Conservation (phyloP, 2,329 filamentous ascomycete genomes). For the Colletotrichum sp. region DNA sequence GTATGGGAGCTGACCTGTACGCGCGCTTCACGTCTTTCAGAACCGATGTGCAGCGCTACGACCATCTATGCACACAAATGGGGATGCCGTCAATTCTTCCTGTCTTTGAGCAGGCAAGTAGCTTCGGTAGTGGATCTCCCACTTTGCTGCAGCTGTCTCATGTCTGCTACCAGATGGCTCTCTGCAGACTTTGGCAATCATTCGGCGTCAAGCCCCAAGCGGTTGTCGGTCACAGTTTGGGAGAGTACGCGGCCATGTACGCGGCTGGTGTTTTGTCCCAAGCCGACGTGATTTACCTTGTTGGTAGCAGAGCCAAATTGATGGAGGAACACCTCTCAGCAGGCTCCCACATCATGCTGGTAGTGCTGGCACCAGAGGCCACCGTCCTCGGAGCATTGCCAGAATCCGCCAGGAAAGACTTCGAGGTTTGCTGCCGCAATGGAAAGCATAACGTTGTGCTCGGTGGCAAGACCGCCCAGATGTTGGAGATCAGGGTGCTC, state of each 20-base stretch:
- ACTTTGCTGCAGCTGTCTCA: slow-evolving; percentile 58
- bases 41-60: slow-evolving; percentile 60
- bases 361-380: slow-evolving; percentile 51
- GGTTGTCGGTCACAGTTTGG: slow-evolving; percentile 68
- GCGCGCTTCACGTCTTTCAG: slow-evolving; percentile 51
- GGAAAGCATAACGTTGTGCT: slow-evolving; percentile 77
- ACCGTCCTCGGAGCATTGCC: slow-evolving; percentile 59
- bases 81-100: slow-evolving; percentile 62
- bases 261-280: slow-evolving; percentile 73
- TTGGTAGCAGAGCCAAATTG: slow-evolving; percentile 70
- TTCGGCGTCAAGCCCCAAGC: slow-evolving; percentile 60
- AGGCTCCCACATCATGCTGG: slow-evolving; percentile 67
- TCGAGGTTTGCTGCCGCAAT: slow-evolving; percentile 75
- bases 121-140: neutral
- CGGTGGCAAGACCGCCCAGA: slow-evolving; percentile 44
- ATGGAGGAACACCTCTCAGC: slow-evolving; percentile 68
- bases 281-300: slow-evolving; percentile 73
- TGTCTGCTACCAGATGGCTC: slow-evolving; percentile 60
- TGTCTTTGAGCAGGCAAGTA: slow-evolving; percentile 43
- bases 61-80: slow-evolving; percentile 53
- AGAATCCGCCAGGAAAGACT: slow-evolving; percentile 29
- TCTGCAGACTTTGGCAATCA: slow-evolving; percentile 58
- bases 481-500: slow-evolving; percentile 46
- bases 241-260: slow-evolving; percentile 76
- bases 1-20: slow-evolving; percentile 55